Evolutionary conservation across 2,329 filamentous ascomycete species (phyloP).

Genomic region (Scytalidium sp.): DNA sequence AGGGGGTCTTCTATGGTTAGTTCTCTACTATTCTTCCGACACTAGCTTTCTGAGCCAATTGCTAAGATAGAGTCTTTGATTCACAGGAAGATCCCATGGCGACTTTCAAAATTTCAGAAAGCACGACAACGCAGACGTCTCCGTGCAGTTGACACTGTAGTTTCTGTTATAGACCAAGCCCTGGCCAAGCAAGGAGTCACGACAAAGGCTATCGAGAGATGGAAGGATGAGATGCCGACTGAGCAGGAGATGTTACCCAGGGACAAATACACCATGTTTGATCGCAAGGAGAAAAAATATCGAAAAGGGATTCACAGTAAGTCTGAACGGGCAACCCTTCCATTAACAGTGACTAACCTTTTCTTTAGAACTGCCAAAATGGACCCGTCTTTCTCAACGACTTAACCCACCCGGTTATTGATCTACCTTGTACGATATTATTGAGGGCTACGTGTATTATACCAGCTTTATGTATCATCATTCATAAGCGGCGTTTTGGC

Average conservation of each 20-base stretch:
- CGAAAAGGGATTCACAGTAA: constrained; percentile 96
- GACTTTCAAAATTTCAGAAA: constrained; percentile 89
- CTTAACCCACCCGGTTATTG: constrained; percentile 92
- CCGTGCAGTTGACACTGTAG: constrained; percentile 81
- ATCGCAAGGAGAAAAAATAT: constrained; percentile 92
- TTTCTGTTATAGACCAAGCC: constrained; percentile 77
- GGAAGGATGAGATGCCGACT: constrained; percentile 94
- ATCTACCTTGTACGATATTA: constrained; percentile 6
- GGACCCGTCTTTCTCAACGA: constrained; percentile 92
- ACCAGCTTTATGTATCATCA: constrained; percentile 13
- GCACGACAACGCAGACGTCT: constrained; percentile 79
- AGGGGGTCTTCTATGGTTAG: constrained; percentile 79
- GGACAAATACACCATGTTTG: constrained; percentile 98
- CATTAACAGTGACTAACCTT: constrained; percentile 8
- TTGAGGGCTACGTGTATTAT: constrained; percentile 17
- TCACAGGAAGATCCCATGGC: constrained; percentile 88
- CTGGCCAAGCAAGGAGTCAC: constrained; percentile 70
- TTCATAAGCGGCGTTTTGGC: constrained; percentile 25
- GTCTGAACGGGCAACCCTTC: constrained; percentile 29
- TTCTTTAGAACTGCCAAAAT: constrained; percentile 74
- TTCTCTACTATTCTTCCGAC: constrained; percentile 4
- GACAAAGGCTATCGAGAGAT: constrained; percentile 76
- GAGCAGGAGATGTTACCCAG: constrained; percentile 93
- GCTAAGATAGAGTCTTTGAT: constrained; percentile 1
- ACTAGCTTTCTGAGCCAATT: neutral